Evolutionary conservation across 2,329 filamentous ascomycete genomes (phyloP).

Genomic region (Macrophomina pseudophaseolina): DNA sequence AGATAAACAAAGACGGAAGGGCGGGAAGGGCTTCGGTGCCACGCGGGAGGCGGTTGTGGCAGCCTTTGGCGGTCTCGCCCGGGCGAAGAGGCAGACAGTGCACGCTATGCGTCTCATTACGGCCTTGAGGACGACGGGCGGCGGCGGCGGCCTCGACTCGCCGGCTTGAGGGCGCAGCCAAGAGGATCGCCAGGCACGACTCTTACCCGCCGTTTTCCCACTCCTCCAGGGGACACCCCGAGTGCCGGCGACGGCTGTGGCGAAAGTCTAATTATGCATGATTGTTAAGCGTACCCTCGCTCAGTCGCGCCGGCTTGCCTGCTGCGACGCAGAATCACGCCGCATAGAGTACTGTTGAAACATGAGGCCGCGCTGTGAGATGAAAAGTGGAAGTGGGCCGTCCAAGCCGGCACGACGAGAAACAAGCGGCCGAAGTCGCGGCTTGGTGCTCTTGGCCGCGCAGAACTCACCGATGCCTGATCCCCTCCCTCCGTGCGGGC

Average conservation of each 20-base stretch:
- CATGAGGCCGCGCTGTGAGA: neutral
- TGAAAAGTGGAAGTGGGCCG: neutral
- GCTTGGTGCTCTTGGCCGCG: conserved; percentile 15
- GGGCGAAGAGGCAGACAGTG: neutral
- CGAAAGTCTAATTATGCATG: conserved; percentile 2
- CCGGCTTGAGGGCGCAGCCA: neutral
- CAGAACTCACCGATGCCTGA: neutral
- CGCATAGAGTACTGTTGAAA: neutral
- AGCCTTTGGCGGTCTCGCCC: conserved; percentile 1
- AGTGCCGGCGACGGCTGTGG: neutral
- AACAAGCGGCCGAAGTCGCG: conserved; percentile 12
- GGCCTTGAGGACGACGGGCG: neutral
- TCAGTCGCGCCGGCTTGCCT: neutral
- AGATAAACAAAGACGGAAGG: conserved; percentile 9
- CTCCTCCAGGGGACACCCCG: neutral
- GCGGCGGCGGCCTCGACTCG: neutral
- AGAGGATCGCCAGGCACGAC: conserved; percentile 17
- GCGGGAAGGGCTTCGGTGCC: neutral
- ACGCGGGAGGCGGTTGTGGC: conserved; percentile 8
- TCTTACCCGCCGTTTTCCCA: neutral
- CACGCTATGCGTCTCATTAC: neutral
- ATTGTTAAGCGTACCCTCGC: neutral
- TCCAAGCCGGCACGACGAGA: neutral
- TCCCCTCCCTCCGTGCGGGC: neutral
- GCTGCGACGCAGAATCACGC: neutral